Conservation (phyloP, 768 basidiomycete species). For the Mrakia blollopis region DNA sequence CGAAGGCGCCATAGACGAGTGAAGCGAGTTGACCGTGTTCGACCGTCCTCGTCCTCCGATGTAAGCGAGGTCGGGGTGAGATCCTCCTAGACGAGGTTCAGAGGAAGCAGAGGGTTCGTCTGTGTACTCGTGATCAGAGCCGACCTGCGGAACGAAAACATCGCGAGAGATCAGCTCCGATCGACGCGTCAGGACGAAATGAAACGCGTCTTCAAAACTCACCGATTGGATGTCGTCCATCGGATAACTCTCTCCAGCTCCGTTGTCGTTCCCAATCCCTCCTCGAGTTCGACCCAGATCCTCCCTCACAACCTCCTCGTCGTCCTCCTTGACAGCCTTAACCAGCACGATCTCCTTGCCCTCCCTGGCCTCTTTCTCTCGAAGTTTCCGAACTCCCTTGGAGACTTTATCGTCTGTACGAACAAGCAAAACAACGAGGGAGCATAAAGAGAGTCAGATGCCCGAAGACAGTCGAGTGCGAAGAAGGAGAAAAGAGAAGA, state of each 20-base stretch:
- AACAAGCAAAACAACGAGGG: too few species aligned
- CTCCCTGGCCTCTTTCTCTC: slow-evolving; percentile 67
- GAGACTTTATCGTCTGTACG: slow-evolving; percentile 52
- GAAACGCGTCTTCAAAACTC: slow-evolving; percentile 54
- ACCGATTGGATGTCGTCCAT: slow-evolving; percentile 67
- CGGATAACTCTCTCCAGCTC: slow-evolving; percentile 35
- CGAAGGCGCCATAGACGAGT: slow-evolving; percentile 47
- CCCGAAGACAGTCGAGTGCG: too few species aligned
- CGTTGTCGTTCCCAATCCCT: background rate
- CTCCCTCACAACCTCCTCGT: slow-evolving; percentile 33
- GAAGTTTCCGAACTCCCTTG: slow-evolving; percentile 75
- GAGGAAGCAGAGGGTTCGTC: background rate
- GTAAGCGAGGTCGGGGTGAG: slow-evolving; percentile 25
- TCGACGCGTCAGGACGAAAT: too few species aligned
- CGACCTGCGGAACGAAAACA: background rate
- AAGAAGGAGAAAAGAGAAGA: too few species aligned
- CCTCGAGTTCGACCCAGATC: background rate
- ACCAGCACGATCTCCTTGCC: slow-evolving; percentile 62
- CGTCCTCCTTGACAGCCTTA: slow-evolving; percentile 42
- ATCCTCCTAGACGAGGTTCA: slow-evolving; percentile 16
- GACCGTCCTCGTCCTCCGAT: slow-evolving; percentile 1
- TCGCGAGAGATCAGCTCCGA: background rate
- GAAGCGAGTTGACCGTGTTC: slow-evolving; percentile 27
- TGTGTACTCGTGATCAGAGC: background rate
- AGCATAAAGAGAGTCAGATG: background rate